Evolutionary conservation across 805 yeast species (phyloP).

Genomic region (Starmerella vitae): DNA sequence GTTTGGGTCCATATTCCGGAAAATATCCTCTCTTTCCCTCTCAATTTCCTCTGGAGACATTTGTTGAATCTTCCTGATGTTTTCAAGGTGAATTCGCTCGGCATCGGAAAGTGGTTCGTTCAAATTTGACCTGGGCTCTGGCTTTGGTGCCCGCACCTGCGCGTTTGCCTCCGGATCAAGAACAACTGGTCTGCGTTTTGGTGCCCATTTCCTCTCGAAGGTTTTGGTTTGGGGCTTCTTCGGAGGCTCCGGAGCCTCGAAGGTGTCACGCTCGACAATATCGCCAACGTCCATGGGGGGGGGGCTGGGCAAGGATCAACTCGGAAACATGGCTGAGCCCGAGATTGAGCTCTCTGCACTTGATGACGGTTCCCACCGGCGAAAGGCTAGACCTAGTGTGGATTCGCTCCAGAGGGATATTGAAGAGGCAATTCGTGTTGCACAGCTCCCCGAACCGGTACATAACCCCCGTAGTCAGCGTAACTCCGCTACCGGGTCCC

Average conservation of each 20-base stretch:
- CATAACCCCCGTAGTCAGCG: neutral
- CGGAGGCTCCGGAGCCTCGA: slow-evolving; percentile 10
- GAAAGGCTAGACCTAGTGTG: slow-evolving; percentile 2
- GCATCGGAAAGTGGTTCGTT: slow-evolving; percentile 36
- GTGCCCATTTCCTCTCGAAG: slow-evolving; percentile 6
- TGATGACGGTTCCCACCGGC: neutral
- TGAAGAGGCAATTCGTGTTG: slow-evolving; percentile 13
- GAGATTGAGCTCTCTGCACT: slow-evolving; percentile 7
- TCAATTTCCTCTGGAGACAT: slow-evolving; percentile 58
- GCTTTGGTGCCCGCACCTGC: neutral
- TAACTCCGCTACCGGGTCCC: neutral
- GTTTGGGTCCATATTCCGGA: slow-evolving; percentile 55
- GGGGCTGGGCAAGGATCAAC: neutral
- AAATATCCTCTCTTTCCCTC: slow-evolving; percentile 50
- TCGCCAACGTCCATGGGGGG: slow-evolving; percentile 11
- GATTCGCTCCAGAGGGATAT: slow-evolving; percentile 16
- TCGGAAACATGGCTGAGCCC: slow-evolving; percentile 3
- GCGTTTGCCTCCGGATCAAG: slow-evolving; percentile 9
- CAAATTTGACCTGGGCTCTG: neutral
- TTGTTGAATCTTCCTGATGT: slow-evolving; percentile 42
- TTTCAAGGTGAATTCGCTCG: slow-evolving; percentile 65
- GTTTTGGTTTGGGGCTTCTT: slow-evolving; percentile 4
- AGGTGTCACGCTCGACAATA: slow-evolving; percentile 20
- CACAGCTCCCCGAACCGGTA: slow-evolving; percentile 4
- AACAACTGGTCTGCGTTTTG: slow-evolving; percentile 12